Base-by-base conservation (phyloP, 2,329 filamentous ascomycete species). In the Passalora sequoiae region DNA sequence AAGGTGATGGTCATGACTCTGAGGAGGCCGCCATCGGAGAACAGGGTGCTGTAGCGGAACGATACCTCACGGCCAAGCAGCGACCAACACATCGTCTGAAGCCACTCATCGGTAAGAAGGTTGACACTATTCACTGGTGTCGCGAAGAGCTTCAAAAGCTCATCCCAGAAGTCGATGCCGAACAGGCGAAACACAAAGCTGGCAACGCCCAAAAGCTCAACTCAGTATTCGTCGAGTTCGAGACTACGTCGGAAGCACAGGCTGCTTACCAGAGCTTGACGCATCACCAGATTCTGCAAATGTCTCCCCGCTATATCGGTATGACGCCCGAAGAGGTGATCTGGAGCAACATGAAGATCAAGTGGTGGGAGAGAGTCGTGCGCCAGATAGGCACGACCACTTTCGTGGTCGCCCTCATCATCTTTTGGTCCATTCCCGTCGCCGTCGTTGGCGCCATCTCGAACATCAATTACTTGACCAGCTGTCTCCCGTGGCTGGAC, bases 101-200 rank as follows among this genome's bases (percentile, higher is more conserved):
- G 62, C 72, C 84, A 33, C 73, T 86, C 35, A 77, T 89, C 53
- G 86, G 89, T 54, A 83, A 88, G 61, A 92, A 94, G 65, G 89
- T 96, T 12, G 92, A 98, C 67, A 92, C 89, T 0, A 96, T 98
- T 64, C 81, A 91, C 50, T 96, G 86, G 84, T 85, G 81, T 51
- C 84, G 92, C 39, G 72, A 75, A 1, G 84, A 94, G 64, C 78
- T 96, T 40, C 78, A 83, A 51, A 80, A 81, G 37, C 77, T 94
- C 32, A 82, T 84, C 40, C 83, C 85, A 0, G 75, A 85, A 47
- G 82, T 88, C 21, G 76, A 84, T 38, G 72, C 77, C 30, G 74
- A 80, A 17, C 86, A 92, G 63, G 74, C 72, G 29, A 73, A 76
- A 37, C 33, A 36, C 33, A 36, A 8, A n/a, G 69, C 72, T 19